Conservation (phyloP, 768 basidiomycete genomes). For the Xerocomus spinulosus region DNA sequence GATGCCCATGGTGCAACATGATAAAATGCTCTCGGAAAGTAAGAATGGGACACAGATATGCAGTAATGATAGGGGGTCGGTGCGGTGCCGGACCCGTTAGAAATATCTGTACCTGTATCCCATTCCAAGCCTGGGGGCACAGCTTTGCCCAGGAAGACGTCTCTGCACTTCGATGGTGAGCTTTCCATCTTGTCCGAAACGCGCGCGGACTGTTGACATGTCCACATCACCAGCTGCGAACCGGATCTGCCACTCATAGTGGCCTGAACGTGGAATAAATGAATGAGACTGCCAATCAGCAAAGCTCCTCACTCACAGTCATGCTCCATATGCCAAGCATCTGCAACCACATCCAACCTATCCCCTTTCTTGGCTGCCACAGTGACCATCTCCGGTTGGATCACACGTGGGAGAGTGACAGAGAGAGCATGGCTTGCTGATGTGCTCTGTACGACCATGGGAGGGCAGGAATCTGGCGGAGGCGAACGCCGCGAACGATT, state of each 20-base stretch:
- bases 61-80: slow-evolving; percentile 2
- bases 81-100: slow-evolving; percentile 8
- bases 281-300: not conserved
- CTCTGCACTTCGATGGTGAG: slow-evolving; percentile 45
- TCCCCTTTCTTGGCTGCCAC: slow-evolving; percentile 57
- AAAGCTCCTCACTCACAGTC: slow-evolving; percentile 44
- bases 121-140: slow-evolving; percentile 23
- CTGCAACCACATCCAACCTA: slow-evolving; percentile 52
- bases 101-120: slow-evolving; percentile 27
- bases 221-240: slow-evolving; percentile 54
- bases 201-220: slow-evolving; percentile 48
- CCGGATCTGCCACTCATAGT: slow-evolving; percentile 57
- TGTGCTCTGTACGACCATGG: slow-evolving; percentile 43
- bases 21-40: slow-evolving; percentile 1
- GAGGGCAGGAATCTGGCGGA: slow-evolving; percentile 35
- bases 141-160: slow-evolving; percentile 23
- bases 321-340: slow-evolving; percentile 57
- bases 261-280: slow-evolving; percentile 35
- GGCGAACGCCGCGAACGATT: slow-evolving; percentile 31
- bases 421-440: slow-evolving; percentile 40
- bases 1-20: slow-evolving; percentile 3
- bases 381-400: slow-evolving; percentile 60
- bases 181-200: slow-evolving; percentile 42
- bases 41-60: not conserved
- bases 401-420: slow-evolving; percentile 44